Evolutionary conservation across 305 asterid species (phyloP).

Genomic region (Solanum chacoense): DNA sequence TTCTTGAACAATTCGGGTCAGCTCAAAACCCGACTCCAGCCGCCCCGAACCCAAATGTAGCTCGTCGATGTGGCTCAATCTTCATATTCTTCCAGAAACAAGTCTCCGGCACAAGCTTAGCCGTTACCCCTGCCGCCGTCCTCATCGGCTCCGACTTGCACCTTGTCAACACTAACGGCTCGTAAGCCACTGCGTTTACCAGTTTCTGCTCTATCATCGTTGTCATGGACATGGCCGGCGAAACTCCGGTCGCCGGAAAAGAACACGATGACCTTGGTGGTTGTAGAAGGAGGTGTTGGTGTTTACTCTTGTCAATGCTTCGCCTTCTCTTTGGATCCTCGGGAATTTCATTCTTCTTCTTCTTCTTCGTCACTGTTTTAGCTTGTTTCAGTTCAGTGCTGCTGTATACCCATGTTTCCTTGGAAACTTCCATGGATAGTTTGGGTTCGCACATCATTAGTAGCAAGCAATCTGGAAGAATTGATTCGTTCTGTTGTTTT

Average conservation of each 20-base stretch:
- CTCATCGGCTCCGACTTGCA: conserved; percentile 98
- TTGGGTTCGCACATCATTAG: conserved; percentile 97
- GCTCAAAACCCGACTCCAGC: conserved; percentile 66
- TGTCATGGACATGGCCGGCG: conserved; percentile 58
- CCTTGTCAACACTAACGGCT: conserved; percentile 78
- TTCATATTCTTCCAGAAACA: conserved; percentile 72
- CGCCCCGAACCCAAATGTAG: conserved; percentile 49
- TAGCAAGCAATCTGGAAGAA: conserved; percentile 77
- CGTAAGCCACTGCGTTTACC: conserved; percentile 53
- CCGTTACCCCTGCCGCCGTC: conserved; percentile 28
- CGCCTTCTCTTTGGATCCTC: conserved; percentile 13
- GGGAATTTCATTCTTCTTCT: conserved; percentile 1
- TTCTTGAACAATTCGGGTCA: neutral
- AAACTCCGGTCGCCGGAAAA: conserved; percentile 34
- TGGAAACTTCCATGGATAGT: conserved; percentile 90
- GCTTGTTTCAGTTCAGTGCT: conserved; percentile 55
- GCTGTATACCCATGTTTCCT: conserved; percentile 97
- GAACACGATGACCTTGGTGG: conserved; percentile 68
- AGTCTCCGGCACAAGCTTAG: conserved; percentile 57
- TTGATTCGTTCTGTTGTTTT: neutral
- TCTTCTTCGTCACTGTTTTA: conserved; percentile 3
- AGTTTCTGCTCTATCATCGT: conserved; percentile 66
- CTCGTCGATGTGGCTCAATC: conserved; percentile 58
- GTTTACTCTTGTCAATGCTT: neutral
- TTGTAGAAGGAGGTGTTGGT: neutral